Evolutionary conservation across 1,284 basidiomycete species (phyloP).

Genomic region (Cryptococcus maquisensis): DNA sequence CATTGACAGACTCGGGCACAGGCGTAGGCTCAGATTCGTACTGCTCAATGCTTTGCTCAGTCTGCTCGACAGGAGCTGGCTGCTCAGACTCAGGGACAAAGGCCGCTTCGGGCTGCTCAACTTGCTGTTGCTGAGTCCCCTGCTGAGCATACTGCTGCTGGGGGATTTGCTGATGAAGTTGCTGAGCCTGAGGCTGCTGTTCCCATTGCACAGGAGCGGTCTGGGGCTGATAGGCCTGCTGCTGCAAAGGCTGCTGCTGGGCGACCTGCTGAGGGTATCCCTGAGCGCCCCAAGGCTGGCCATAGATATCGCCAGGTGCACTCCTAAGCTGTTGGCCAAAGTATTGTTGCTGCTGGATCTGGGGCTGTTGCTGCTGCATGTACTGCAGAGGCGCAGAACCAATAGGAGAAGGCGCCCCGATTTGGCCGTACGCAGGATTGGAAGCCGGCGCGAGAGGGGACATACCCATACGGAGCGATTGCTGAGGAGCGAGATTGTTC

Average conservation of each 20-base stretch:
- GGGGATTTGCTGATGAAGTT: conserved; percentile 12
- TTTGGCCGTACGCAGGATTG: conserved; percentile 10
- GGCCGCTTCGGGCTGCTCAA: conserved; percentile 8
- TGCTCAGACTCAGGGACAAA: neutral
- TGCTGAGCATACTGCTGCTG: conserved; percentile 9
- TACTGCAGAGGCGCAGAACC: conserved; percentile 18
- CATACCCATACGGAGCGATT: conserved; percentile 10
- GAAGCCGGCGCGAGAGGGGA: conserved; percentile 3
- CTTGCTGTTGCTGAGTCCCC: conserved; percentile 10
- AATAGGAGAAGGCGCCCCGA: conserved; percentile 30
- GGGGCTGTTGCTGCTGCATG: conserved; percentile 18
- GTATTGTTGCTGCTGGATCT: conserved; percentile 4
- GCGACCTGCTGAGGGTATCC: conserved; percentile 8
- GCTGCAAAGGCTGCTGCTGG: conserved; percentile 16
- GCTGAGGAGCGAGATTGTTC: conserved; percentile 6
- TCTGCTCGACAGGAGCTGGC: conserved; percentile 1
- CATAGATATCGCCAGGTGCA: conserved; percentile 17
- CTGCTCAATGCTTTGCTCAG: conserved; percentile 1
- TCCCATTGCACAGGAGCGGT: conserved; percentile 10
- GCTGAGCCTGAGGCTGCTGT: conserved; percentile 8
- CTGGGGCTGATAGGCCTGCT: conserved; percentile 17
- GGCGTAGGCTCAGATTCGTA: conserved; percentile 3
- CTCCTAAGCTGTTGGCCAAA: conserved; percentile 19
- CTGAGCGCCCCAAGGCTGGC: conserved; percentile 32
- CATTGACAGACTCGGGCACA: neutral